Evolutionary conservation across 2,329 filamentous ascomycete genomes (phyloP), one percentile per base, ranked within the genome.

Genomic region (Ophiostoma montium): DNA sequence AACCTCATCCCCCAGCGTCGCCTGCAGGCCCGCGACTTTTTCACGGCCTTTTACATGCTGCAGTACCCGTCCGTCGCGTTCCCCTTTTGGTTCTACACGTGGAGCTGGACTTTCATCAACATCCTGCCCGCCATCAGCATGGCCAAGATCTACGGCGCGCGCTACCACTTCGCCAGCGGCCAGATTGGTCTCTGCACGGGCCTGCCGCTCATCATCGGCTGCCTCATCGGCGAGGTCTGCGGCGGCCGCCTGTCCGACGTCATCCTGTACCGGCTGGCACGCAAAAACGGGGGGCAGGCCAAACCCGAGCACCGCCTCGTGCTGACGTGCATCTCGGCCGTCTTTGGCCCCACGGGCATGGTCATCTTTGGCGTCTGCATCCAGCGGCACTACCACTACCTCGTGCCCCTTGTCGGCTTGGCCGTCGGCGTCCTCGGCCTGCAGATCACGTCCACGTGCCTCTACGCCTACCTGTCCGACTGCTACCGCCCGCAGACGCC

Each of bases 401-500:
- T 51, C 18, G 44, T 39, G 9, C 52, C 52, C 2, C 42, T 51
- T 2, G 35, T 52, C 19, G 52, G 52, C 16, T 35, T 53, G 2
- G 36, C 46, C 33, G 30, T 53, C 15, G 49, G 50, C 32, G 50
- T 50, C 11, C 23, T 49, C n/a, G 53, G 53, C n/a, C 48, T 54
- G 35, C 53, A 54, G 44, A 50, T 54, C 23, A 52, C 50, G 13
- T 52, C 53, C 2, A 54, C 53, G 13, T 52, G 50, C 35, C 46
- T 52, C 16, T 54, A 54, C 23, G 53, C 53, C 12, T 54, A 54
- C 35, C 23, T 49, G 21, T 49, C 46, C 35, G 46, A 54, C 46
- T 54, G 53, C 50, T 54, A 54, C 48, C 51, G 51, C 15, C 50
- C 50, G 18, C 53, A 54, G 53, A 51, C 53, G 31, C 53, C 53